Evolutionary conservation across 768 basidiomycete genomes (phyloP).

Genomic region (Rhizopogon vesiculosus): DNA sequence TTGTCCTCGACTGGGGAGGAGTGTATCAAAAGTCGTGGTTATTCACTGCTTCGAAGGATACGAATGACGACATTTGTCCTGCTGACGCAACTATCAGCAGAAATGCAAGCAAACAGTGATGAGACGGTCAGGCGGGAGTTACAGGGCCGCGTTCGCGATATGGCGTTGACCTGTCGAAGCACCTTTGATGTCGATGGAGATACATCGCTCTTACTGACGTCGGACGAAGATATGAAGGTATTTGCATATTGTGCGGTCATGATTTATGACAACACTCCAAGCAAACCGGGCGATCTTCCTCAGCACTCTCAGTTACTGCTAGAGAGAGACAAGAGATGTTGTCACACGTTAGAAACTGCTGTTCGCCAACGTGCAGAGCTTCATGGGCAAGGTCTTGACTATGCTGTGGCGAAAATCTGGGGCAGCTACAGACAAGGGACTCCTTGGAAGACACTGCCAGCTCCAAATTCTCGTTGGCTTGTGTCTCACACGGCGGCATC

Average conservation of each 20-base stretch:
- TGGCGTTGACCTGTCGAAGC: constrained; percentile 34
- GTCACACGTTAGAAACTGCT: constrained; percentile 17
- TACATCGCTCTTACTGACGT: constrained; percentile 11
- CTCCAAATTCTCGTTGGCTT: constrained; percentile 19
- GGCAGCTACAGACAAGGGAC: constrained; percentile 18
- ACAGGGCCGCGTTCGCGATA: constrained; percentile 26
- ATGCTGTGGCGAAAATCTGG: constrained; percentile 18
- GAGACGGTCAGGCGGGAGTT: constrained; percentile 9
- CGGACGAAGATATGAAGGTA: constrained; percentile 17
- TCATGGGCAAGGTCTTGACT: constrained; percentile 10
- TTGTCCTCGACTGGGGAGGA: constrained; percentile 19
- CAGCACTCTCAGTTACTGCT: constrained; percentile 13
- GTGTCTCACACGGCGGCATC: constrained; percentile 11
- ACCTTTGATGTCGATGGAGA: constrained; percentile 22
- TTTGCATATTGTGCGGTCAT: constrained; percentile 20
- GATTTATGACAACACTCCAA: constrained; percentile 21
- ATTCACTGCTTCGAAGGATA: constrained; percentile 25
- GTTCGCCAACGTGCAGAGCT: constrained; percentile 1
- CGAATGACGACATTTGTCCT: constrained; percentile 31
- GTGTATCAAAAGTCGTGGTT: constrained; percentile 11
- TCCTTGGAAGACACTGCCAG: constrained; percentile 11
- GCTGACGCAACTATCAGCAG: constrained; percentile 28
- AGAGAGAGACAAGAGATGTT: constrained; percentile 26
- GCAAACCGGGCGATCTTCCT: constrained; percentile 2
- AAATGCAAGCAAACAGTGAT: constrained; percentile 10